Evolutionary conservation across 78 protist species (phyloP).

Genomic region (Anaeramoeba flamelloides): DNA sequence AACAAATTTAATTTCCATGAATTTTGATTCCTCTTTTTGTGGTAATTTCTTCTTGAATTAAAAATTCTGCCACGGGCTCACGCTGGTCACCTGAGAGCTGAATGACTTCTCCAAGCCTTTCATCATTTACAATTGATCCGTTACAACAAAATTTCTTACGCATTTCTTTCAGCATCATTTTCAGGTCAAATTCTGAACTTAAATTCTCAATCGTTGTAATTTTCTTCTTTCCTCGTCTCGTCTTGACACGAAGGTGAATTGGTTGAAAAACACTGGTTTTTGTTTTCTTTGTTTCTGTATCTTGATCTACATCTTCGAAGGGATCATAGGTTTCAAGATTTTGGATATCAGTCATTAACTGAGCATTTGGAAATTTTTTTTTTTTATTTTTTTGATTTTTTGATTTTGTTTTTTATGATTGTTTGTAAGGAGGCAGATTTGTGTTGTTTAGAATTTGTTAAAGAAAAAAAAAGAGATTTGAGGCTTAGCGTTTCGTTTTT

Average conservation of each 20-base stretch:
- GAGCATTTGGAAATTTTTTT: too few species aligned
- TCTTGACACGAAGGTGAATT: conserved; percentile 28
- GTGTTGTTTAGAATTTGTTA: too few species aligned
- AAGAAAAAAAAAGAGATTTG: too few species aligned
- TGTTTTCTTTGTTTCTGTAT: not conserved
- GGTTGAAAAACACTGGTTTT: not conserved
- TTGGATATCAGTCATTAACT: not conserved
- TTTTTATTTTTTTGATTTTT: too few species aligned
- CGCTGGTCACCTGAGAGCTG: conserved; percentile 37
- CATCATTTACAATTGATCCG: conserved; percentile 22
- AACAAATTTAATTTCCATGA: too few species aligned
- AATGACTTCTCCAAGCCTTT: conserved; percentile 15
- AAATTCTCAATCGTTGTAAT: conserved; percentile 24
- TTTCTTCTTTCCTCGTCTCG: conserved; percentile 25
- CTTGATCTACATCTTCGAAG: not conserved
- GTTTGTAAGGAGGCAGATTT: too few species aligned
- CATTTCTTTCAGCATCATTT: conserved; percentile 15
- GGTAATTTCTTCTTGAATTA: conserved; percentile 14
- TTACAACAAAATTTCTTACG: conserved; percentile 24
- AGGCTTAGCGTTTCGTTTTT: too few species aligned
- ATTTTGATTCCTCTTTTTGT: conserved; percentile 13
- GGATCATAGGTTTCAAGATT: not conserved
- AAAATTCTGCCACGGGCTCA: conserved; percentile 14
- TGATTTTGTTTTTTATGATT: too few species aligned
- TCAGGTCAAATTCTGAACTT: conserved; percentile 5